Evolutionary conservation across 148 eudicot genomes (phyloP).

Genomic region (Polygonum maritimum): DNA sequence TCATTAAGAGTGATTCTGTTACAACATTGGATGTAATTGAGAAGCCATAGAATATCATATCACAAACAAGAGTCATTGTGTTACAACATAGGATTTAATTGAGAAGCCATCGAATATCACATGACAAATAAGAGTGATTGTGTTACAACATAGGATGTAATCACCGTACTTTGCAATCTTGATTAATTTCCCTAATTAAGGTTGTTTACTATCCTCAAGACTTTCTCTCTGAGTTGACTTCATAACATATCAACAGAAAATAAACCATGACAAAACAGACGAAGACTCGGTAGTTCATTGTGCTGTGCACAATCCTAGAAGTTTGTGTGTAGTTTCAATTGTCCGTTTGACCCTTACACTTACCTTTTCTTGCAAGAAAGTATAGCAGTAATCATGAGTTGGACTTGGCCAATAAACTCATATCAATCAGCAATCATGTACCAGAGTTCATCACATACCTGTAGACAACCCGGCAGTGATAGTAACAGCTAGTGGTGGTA

Average conservation of each 20-base stretch:
- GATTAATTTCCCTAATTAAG: neutral
- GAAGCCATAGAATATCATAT: neutral
- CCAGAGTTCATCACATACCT: neutral
- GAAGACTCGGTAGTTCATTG: too few species aligned
- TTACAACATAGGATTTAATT: neutral
- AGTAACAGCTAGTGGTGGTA: neutral
- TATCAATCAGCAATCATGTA: neutral
- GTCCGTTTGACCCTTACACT: neutral
- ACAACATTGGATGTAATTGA: neutral
- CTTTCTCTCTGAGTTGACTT: neutral
- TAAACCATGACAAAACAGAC: too few species aligned
- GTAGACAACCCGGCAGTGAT: neutral
- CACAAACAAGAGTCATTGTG: neutral
- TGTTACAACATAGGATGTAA: neutral
- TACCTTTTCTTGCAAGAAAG: neutral
- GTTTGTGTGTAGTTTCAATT: neutral
- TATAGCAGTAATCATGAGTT: neutral
- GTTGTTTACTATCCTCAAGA: neutral
- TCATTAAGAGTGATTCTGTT: neutral
- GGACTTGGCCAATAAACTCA: neutral
- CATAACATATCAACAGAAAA: neutral
- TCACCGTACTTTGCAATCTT: neutral
- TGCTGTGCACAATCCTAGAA: neutral
- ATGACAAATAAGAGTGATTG: neutral
- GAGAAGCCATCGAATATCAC: neutral